Percentiles rank a stretch among this genome's conserved stretches.
Evolutionary conservation across 2,329 filamentous ascomycete species (phyloP).

Genomic region (Neoscytalidium dimidiatum): DNA sequence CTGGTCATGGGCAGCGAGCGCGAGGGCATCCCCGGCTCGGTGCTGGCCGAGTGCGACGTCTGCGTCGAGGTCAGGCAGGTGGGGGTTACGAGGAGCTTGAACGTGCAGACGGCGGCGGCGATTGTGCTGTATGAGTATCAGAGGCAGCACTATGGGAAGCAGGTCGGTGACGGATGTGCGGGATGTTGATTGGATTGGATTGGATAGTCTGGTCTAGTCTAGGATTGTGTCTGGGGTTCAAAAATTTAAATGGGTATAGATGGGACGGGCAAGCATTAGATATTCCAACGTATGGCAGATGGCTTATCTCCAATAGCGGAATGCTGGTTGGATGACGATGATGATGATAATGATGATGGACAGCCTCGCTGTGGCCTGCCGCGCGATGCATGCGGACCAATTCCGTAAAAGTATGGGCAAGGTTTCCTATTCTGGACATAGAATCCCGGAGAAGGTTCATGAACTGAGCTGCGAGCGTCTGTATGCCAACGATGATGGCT

Average conservation of each 20-base stretch:
- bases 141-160: constrained; percentile 36
- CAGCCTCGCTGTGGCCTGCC: constrained; percentile 13
- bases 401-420: neutral
- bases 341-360: no score
- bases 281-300: no score
- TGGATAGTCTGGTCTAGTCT: no score
- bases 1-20: constrained; percentile 55
- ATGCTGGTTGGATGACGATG: neutral
- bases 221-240: no score
- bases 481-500: neutral
- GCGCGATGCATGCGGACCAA: neutral
- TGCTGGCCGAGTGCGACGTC: constrained; percentile 52
- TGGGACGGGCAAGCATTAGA: no score
- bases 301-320: neutral
- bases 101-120: constrained; percentile 57
- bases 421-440: neutral
- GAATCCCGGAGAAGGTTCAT: neutral
- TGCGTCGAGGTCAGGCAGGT: constrained; percentile 56
- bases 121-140: constrained; percentile 55
- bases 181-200: neutral
- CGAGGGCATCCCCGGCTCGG: constrained; percentile 51
- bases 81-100: constrained; percentile 56
- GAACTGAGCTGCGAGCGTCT: neutral
- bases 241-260: no score
- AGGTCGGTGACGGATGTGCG: neutral